Conservation (phyloP, 2,329 filamentous ascomycete species). For the Cadophora malorum region DNA sequence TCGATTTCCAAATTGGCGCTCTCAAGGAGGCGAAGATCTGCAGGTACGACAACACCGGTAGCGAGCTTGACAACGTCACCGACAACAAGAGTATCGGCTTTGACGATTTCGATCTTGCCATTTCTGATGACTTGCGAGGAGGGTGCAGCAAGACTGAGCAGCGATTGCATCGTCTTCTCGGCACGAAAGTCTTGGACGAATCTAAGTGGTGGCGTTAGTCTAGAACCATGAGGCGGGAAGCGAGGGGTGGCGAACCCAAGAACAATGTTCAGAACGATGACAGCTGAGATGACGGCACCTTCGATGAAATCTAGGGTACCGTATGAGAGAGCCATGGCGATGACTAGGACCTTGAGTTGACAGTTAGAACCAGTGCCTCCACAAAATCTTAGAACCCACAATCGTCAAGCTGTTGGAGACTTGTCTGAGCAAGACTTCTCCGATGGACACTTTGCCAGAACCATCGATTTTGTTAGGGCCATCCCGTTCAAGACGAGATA, state of each 20-base stretch:
- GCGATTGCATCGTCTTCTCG: constrained; percentile 67
- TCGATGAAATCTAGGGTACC: constrained; percentile 70
- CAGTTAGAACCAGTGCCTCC: constrained; percentile 19
- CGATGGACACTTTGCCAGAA: constrained; percentile 73
- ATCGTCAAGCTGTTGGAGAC: constrained; percentile 79
- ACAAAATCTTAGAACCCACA: constrained; percentile 46
- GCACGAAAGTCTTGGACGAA: constrained; percentile 67
- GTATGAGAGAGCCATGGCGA: constrained; percentile 75
- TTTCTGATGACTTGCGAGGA: constrained; percentile 65
- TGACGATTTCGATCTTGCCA: constrained; percentile 57
- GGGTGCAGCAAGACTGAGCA: constrained; percentile 48
- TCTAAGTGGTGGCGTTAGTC: constrained; percentile 36
- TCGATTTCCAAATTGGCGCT: constrained; percentile 79
- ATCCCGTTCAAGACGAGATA: constrained; percentile 68
- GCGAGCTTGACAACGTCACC: constrained; percentile 69
- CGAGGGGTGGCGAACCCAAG: constrained; percentile 50
- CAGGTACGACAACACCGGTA: constrained; percentile 73
- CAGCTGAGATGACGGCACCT: constrained; percentile 66
- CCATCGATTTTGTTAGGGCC: constrained; percentile 75
- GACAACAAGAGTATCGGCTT: constrained; percentile 64
- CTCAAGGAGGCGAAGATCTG: constrained; percentile 69
- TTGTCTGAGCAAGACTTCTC: constrained; percentile 78
- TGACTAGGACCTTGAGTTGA: constrained; percentile 67
- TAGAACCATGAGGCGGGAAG: not conserved
- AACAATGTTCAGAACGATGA: constrained; percentile 71